Evolutionary conservation across 306 rosid species (phyloP).

Genomic region (Begonia fuchsioides): DNA sequence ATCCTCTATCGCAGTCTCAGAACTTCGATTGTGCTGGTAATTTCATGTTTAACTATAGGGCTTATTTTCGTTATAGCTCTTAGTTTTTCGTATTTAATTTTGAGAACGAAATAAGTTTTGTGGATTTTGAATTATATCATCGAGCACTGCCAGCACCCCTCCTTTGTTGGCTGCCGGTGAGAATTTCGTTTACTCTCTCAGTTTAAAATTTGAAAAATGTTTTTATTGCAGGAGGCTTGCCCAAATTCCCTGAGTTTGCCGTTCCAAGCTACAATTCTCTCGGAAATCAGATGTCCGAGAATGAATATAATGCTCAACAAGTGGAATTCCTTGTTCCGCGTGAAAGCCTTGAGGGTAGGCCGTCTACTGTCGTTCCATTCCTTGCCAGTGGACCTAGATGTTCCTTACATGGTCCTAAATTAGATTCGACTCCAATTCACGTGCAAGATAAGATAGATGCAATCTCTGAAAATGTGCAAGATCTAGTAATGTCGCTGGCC

Average conservation of each 20-base stretch:
- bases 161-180: too few species aligned
- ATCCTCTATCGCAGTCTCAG: constrained; percentile 17
- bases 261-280: constrained; percentile 19
- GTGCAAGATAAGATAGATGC: constrained; percentile 15
- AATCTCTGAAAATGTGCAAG: constrained; percentile 22
- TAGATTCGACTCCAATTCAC: constrained; percentile 13
- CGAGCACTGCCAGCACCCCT: too few species aligned
- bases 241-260: constrained; percentile 16
- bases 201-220: constrained; percentile 36
- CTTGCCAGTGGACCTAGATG: constrained; percentile 24
- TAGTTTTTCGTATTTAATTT: too few species aligned
- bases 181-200: neutral
- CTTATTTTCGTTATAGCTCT: too few species aligned
- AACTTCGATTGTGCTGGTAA: constrained; percentile 36
- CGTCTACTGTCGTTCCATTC: constrained; percentile 22
- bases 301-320: too few species aligned
- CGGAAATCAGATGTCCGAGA: neutral
- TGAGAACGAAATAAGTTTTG: too few species aligned
- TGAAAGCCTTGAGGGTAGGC: constrained; percentile 10
- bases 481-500: constrained; percentile 52
- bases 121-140: too few species aligned
- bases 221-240: constrained; percentile 24
- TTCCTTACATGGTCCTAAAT: constrained; percentile 23
- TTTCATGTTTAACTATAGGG: neutral
- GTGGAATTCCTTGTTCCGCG: constrained; percentile 13